Base-by-base conservation (phyloP, 176 grass and related monocot genomes). In the Musa schizocarpa region DNA sequence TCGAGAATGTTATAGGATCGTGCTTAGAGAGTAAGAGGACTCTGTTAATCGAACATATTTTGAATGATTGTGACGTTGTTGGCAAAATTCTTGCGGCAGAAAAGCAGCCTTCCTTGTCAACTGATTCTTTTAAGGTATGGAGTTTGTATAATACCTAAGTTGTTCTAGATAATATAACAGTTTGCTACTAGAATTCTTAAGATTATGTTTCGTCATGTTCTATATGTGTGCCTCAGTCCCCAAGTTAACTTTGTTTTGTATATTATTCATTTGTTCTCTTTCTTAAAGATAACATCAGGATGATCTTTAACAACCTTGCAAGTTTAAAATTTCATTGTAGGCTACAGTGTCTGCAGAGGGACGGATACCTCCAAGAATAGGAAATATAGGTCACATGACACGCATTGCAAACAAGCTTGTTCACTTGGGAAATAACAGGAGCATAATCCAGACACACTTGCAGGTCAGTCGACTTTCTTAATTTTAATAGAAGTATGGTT, bases 381-480 rank as follows among this genome's bases (percentile, higher is more conserved):
- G 90, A 76, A 86, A 84, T 69, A 59, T 88, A 73, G 95, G 95
- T 68, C 95, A 98, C 80, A 89, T 86, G 69, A 91, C 95, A 72
- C 82, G 76, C 68, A 99, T 99, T 73, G 84, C 90, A 77, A 99
- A 94, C 86, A 99, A 91, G 51, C 88, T 99, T 84, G 74, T 87
- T 83, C 86, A 93, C 75, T 82, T 91, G 73, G 86, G 80, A 7
- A 93, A 83, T 54, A 87, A 57, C 82, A 87, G 81, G 55, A 76
- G 27, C 52, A 74, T 50, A 63, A 87, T 99, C 54, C 90, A 93
- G 75, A 81, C 86, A 68, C 82, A 91, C 82, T 89, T 99, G 61
- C 86, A 99, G 95, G 95, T 99, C 52, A 74, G 26, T 70, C 34
- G 11, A 7, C 68, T 52, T n/a, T 51, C 51, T 17, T 19, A 43